Evolutionary conservation across 306 rosid genomes (phyloP).

Genomic region (Canavalia gladiata): DNA sequence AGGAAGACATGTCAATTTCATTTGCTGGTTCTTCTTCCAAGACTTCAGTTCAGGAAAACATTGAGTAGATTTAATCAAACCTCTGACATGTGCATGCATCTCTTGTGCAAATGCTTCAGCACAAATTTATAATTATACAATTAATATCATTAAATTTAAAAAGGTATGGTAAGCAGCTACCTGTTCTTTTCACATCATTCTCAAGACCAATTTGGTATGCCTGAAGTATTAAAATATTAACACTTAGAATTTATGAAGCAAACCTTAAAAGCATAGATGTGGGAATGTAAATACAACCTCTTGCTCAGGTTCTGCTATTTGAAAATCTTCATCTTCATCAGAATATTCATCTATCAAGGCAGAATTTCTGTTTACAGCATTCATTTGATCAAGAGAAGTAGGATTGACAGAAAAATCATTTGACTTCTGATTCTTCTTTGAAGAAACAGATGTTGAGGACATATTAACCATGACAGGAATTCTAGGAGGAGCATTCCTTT

Average conservation of each 20-base stretch:
- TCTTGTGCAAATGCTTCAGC: conserved; percentile 16
- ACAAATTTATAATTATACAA: conserved; percentile 10
- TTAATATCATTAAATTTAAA: neutral
- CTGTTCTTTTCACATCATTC: conserved; percentile 69
- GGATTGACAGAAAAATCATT: conserved; percentile 65
- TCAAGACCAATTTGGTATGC: conserved; percentile 67
- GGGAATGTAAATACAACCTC: conserved; percentile 64
- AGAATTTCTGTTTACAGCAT: conserved; percentile 78
- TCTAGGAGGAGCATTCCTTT: conserved; percentile 93
- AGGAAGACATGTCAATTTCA: conserved; percentile 86
- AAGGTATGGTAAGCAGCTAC: conserved; percentile 53
- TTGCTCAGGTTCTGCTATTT: conserved; percentile 88
- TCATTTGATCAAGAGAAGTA: conserved; percentile 67
- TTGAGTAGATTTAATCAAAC: conserved; percentile 46
- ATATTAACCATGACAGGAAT: conserved; percentile 99
- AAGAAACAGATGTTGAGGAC: conserved; percentile 83
- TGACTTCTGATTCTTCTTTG: conserved; percentile 72
- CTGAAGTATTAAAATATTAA: conserved; percentile 55
- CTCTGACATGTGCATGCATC: conserved; percentile 30
- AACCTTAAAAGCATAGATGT: conserved; percentile 34
- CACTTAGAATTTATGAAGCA: conserved; percentile 38
- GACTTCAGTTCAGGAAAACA: conserved; percentile 60
- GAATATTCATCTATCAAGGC: conserved; percentile 95
- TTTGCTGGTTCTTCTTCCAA: conserved; percentile 85
- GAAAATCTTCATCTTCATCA: conserved; percentile 96